Percentiles rank a stretch among this genome's conserved stretches.
These are phyloP conservation scores for Setaria italica DNA, from an alignment of 202 grass and related monocot species.

Conservation along the genomic window DNA sequence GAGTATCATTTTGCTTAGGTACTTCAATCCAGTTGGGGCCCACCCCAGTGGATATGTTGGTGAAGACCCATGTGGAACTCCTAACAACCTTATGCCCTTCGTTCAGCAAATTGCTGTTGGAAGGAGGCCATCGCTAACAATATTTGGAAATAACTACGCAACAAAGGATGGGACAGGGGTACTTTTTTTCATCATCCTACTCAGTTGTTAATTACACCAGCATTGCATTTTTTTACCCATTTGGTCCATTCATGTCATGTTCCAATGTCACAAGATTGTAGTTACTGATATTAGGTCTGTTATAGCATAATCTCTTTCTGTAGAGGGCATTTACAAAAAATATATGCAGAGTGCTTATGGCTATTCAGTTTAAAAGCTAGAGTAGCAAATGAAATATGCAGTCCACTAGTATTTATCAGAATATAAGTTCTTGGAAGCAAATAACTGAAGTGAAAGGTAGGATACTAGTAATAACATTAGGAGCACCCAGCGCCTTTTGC, in stretches of 20 bases:
- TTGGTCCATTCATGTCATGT: constrained; percentile 12
- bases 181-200: constrained; percentile 44
- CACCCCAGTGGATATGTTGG: constrained; percentile 93
- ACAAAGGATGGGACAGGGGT: constrained; percentile 97
- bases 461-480: no score
- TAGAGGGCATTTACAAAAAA: background rate
- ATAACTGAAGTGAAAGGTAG: constrained; percentile 8
- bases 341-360: constrained; percentile 15
- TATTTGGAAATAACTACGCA: constrained; percentile 91
- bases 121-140: constrained; percentile 80
- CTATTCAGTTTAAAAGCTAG: constrained; percentile 4
- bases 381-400: constrained; percentile 18
- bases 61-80: constrained; percentile 90
- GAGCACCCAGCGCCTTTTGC: no score
- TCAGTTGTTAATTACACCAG: background rate
- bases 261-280: constrained; percentile 11
- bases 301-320: background rate
- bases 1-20: constrained; percentile 93
- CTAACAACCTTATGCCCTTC: constrained; percentile 98
- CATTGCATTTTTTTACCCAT: constrained; percentile 26
- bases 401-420: background rate
- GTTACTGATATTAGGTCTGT: background rate
- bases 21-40: constrained; percentile 96
- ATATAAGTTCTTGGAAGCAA: constrained; percentile 25
- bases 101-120: constrained; percentile 99